Conservation (phyloP, 139 green algal genomes). For the Tetradesmus obliquus region DNA sequence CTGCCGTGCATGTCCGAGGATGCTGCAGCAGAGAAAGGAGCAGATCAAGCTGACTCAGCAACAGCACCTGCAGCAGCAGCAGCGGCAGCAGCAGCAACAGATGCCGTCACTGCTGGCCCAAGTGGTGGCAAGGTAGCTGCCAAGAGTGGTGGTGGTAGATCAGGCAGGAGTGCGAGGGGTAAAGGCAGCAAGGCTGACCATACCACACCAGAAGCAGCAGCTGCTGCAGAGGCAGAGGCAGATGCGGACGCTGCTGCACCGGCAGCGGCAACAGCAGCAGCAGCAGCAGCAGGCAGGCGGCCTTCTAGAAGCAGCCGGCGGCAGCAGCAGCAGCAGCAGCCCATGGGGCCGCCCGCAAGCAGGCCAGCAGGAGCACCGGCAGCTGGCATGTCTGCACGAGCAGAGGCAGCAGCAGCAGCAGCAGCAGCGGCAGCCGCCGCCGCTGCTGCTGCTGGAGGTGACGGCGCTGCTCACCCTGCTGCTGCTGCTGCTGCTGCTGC, state of each 20-base stretch:
- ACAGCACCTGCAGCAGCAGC: slow-evolving; percentile 7
- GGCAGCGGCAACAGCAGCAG: background rate
- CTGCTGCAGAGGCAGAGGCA: background rate
- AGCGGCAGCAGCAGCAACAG: slow-evolving; percentile 18
- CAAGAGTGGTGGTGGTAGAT: background rate
- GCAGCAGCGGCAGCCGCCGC: background rate
- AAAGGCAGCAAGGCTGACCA: background rate
- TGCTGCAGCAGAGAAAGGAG: background rate
- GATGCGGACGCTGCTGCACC: background rate
- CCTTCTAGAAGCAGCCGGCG: background rate
- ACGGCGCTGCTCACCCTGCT: background rate
- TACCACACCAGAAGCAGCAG: background rate
- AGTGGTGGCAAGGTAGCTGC: background rate
- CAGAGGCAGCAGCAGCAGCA: slow-evolving; percentile 13
- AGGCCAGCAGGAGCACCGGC: background rate
- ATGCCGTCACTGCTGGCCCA: background rate
- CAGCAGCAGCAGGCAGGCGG: slow-evolving; percentile 15
- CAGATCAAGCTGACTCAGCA: background rate
- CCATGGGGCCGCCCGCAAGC: background rate
- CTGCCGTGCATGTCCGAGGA: background rate
- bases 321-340: slow-evolving; percentile 22
- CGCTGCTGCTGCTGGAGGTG: background rate
- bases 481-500: background rate
- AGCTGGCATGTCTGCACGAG: background rate
- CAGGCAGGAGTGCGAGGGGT: background rate